Base-by-base conservation (phyloP, 2,329 filamentous ascomycete genomes). In the Amesomyces nigricolor region DNA sequence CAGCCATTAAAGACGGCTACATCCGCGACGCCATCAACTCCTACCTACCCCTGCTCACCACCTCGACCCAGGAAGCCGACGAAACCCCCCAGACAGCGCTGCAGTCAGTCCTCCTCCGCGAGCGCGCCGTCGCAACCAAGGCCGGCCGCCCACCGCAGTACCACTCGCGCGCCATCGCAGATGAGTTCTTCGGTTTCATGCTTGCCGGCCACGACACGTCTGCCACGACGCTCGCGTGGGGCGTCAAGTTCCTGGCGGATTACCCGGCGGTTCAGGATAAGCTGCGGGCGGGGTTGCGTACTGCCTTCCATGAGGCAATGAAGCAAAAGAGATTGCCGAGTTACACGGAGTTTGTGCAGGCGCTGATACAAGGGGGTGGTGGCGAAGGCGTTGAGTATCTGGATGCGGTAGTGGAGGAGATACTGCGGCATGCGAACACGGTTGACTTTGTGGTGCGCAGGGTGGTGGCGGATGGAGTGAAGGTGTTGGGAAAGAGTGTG, bases 381-480 rank as follows among this genome's bases (percentile, higher is more conserved):
- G 22, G 22, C 5, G 22, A 26, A 26, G 22, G 64, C 3, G 55
- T 71, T 1, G 68, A 69, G 1, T 73, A 71, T 57, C 62, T 74
- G 10, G 71, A 74, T 17, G 71, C 71, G 8, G 64, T 68, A 6
- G 60, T 73, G 32, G 69, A 72, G 54, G 72, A 75, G 57, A 63
- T 66, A 0, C 58, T 73, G 2, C 67, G 73, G 1, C 63, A 59
- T n/a, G 63, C 64, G 5, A 62, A 65, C 11, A 65, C 69, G 2
- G 62, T 64, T 5, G 63, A 67, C 1, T 57, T 70, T 3, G 62
- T 71, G 1, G 61, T 66, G 6, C 67, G 72, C 7, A 62, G 60
- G 4, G 59, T 71, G 0, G 61, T 60, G 19, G 58, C 60, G 39
- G 70, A 73, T 45, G 22, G 22, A 26, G 71, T 70, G 0, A 57